Conservation (phyloP, 306 rosid genomes). For the Boehmeria nivea region DNA sequence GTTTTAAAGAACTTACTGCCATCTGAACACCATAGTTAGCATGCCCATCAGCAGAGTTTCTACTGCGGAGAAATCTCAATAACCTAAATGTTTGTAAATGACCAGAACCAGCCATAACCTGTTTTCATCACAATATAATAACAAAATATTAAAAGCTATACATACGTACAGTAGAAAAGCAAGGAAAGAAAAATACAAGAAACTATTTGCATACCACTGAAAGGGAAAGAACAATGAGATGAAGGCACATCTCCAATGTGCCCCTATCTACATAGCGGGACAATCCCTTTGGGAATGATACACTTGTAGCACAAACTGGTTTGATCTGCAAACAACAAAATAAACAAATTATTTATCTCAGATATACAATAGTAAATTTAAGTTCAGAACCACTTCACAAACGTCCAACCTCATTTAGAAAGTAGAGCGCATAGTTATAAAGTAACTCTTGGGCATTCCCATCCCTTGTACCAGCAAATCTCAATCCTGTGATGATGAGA, state of each 20-base stretch:
- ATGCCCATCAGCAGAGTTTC: conserved; percentile 88
- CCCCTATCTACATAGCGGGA: conserved; percentile 81
- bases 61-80: conserved; percentile 80
- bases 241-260: conserved; percentile 89
- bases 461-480: conserved; percentile 88
- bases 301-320: conserved; percentile 59
- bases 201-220: conserved; percentile 65
- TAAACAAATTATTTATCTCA: conserved; percentile 11
- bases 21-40: conserved; percentile 88
- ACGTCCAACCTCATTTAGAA: conserved; percentile 75
- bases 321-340: conserved; percentile 58
- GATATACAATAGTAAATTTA: conserved; percentile 12
- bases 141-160: conserved; percentile 13
- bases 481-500: conserved; percentile 56
- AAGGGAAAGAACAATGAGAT: conserved; percentile 81
- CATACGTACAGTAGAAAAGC: background rate
- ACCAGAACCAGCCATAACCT: conserved; percentile 99
- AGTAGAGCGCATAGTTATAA: conserved; percentile 71
- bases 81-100: conserved; percentile 81
- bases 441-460: conserved; percentile 78
- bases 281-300: conserved; percentile 75
- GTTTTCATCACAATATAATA: conserved; percentile 28
- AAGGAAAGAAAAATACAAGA: conserved; percentile 6
- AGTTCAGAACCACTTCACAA: conserved; percentile 18
- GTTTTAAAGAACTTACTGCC: conserved; percentile 70